These are phyloP conservation scores for Sporisorium iseilematis-ciliati DNA, from an alignment of 1,284 basidiomycete genomes.

Conservation along the genomic window DNA sequence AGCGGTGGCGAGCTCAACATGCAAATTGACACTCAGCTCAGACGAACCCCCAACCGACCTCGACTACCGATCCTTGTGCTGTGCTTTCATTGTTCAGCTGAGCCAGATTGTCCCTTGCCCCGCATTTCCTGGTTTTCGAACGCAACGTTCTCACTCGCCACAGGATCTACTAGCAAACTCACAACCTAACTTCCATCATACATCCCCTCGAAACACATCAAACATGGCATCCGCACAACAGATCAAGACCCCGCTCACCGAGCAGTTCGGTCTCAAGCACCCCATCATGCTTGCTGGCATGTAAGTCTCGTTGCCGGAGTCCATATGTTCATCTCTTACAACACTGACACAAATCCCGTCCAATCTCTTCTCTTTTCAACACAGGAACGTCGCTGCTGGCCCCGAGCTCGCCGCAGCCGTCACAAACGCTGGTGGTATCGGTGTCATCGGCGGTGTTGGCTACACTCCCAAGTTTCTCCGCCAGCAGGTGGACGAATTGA, in stretches of 20 bases:
- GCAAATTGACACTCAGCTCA: not conserved
- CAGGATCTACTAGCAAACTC: not conserved
- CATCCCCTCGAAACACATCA: not conserved
- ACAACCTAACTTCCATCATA: not conserved
- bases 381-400: slow-evolving; percentile 63
- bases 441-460: slow-evolving; percentile 65
- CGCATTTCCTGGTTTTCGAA: not conserved
- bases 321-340: not conserved
- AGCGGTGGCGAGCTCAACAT: not conserved
- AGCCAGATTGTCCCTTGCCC: slow-evolving; percentile 4
- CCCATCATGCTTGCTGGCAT: slow-evolving; percentile 85
- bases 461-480: slow-evolving; percentile 53
- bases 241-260: slow-evolving; percentile 59
- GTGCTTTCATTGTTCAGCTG: not conserved
- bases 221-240: slow-evolving; percentile 55
- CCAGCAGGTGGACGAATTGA: slow-evolving; percentile 50
- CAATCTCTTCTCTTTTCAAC: not conserved
- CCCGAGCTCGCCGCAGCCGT: slow-evolving; percentile 64
- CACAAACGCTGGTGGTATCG: slow-evolving; percentile 62
- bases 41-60: too few species aligned
- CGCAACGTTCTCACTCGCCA: not conserved
- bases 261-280: slow-evolving; percentile 80
- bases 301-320: slow-evolving; percentile 16
- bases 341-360: slow-evolving; percentile 1
- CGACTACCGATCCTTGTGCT: not conserved